These are phyloP conservation scores for Grosmannia serpens DNA, from an alignment of 2,329 filamentous ascomycete genomes.

Conservation along the genomic window DNA sequence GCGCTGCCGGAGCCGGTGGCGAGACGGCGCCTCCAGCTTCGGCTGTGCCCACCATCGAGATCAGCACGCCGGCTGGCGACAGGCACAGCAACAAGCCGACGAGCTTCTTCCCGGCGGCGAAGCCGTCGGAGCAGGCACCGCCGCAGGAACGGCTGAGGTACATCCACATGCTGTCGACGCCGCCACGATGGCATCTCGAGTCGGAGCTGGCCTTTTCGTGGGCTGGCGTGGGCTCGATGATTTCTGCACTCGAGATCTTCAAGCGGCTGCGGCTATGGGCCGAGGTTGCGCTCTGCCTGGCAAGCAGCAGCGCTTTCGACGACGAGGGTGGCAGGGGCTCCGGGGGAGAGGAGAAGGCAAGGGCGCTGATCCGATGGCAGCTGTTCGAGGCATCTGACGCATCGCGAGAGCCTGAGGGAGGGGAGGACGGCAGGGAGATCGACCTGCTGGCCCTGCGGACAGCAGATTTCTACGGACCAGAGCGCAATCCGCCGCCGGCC, in stretches of 20 bases:
- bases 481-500: constrained; percentile 58
- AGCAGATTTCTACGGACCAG: constrained; percentile 46
- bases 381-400: constrained; percentile 56
- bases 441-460: constrained; percentile 47
- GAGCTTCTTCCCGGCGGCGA: constrained; percentile 70
- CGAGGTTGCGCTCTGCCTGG: constrained; percentile 84
- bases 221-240: constrained; percentile 75
- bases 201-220: constrained; percentile 88
- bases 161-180: constrained; percentile 71
- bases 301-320: constrained; percentile 46
- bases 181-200: constrained; percentile 87
- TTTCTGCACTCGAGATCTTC: constrained; percentile 91
- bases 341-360: constrained; percentile 67
- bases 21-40: constrained; percentile 12
- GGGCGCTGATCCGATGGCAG: constrained; percentile 62
- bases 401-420: constrained; percentile 18
- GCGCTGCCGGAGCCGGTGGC: neutral
- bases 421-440: constrained; percentile 39
- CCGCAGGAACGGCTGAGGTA: constrained; percentile 68
- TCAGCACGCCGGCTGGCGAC: constrained; percentile 25
- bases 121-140: constrained; percentile 65
- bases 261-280: constrained; percentile 89
- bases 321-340: constrained; percentile 41
- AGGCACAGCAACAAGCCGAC: constrained; percentile 39
- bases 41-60: constrained; percentile 32